A percentile compares a stretch with the other conserved stretches of the same genome.
Evolutionary conservation across 352 stramenopile genomes (phyloP).

Genomic region (Phytophthora pluvialis): DNA sequence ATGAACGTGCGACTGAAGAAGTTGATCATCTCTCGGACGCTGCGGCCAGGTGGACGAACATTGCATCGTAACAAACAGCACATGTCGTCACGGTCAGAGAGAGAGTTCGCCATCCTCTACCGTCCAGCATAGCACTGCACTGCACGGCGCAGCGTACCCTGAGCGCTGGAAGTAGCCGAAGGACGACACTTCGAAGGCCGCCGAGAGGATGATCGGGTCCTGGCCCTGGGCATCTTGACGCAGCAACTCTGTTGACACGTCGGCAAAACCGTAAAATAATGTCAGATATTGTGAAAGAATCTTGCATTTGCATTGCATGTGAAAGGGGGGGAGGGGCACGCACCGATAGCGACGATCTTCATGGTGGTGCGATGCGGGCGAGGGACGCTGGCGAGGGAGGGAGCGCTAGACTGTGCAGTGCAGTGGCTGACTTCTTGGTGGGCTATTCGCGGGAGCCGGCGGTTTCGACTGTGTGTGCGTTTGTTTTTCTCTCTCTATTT

Average conservation of each 20-base stretch:
- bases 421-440: slow-evolving; percentile 5
- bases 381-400: not conserved
- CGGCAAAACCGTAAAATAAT: slow-evolving; percentile 8
- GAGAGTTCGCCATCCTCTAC: not conserved
- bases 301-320: not conserved
- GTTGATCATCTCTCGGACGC: slow-evolving; percentile 98
- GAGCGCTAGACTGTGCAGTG: not conserved
- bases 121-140: not conserved
- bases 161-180: slow-evolving; percentile 90
- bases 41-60: slow-evolving; percentile 29
- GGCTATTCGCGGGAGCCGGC: slow-evolving; percentile 28
- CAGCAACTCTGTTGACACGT: slow-evolving; percentile 56
- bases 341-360: slow-evolving; percentile 90
- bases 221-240: slow-evolving; percentile 64
- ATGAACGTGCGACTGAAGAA: slow-evolving; percentile 99
- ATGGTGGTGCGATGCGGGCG: slow-evolving; percentile 39
- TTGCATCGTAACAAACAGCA: slow-evolving; percentile 11
- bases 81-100: slow-evolving; percentile 5
- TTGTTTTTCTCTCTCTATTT: slow-evolving; percentile 33
- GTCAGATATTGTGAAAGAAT: not conserved
- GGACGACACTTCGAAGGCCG: slow-evolving; percentile 77
- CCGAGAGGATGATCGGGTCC: slow-evolving; percentile 73
- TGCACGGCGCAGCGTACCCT: slow-evolving; percentile 47
- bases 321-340: slow-evolving; percentile 17
- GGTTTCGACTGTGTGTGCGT: slow-evolving; percentile 35